Conservation (phyloP, 768 basidiomycete genomes). For the Psilocybe subaeruginosa region DNA sequence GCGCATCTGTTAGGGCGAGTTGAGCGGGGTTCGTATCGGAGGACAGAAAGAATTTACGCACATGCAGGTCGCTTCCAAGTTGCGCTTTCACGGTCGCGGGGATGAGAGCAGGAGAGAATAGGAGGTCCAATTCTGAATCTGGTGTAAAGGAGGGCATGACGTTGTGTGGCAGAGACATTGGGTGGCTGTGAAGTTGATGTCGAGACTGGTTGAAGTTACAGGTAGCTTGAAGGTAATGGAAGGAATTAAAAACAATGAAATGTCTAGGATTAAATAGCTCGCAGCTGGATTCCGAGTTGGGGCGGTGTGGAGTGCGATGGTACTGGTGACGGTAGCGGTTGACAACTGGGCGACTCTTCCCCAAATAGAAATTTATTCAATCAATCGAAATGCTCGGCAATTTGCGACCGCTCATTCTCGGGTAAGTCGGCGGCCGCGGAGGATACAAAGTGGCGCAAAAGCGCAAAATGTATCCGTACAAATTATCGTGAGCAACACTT, state of each 20-base stretch:
- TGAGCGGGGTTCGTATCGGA: background rate
- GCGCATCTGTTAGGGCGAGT: slow-evolving; percentile 66
- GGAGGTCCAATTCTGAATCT: slow-evolving; percentile 71
- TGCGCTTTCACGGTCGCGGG: slow-evolving; percentile 60
- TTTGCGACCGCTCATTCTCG: background rate
- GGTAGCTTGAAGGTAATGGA: no score
- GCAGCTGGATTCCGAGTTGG: no score
- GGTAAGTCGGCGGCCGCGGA: slow-evolving; percentile 2
- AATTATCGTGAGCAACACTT: no score
- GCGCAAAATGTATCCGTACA: no score
- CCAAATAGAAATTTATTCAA: background rate
- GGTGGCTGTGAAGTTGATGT: background rate
- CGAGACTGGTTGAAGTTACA: no score
- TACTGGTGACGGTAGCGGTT: background rate
- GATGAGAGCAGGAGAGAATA: slow-evolving; percentile 77
- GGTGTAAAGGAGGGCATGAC: slow-evolving; percentile 47
- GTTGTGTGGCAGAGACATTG: background rate
- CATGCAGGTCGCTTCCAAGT: slow-evolving; percentile 70
- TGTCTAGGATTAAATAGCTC: no score
- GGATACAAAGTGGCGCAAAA: no score
- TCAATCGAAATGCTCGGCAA: background rate
- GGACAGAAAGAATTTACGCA: slow-evolving; percentile 32
- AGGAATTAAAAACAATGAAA: no score
- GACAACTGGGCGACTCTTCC: background rate
- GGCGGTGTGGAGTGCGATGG: background rate